phyloP scores from a whole-genome alignment of 176 grass and related monocot species.

The Otatea glauca region DNA sequence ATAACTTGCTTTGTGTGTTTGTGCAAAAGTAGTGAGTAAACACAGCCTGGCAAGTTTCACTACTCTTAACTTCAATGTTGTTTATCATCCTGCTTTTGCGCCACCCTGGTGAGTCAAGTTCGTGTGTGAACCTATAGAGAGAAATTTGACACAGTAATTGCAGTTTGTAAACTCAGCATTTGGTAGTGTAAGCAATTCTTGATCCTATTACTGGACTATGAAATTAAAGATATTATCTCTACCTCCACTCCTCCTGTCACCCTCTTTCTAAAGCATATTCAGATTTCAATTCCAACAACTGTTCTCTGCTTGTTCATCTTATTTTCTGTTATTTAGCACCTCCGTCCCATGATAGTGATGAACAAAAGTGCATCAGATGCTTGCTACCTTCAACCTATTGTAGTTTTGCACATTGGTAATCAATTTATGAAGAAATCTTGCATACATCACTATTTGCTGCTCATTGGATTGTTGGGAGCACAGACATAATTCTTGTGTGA shows the following conservation, averaged over 20 bases:
- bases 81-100: neutral
- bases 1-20: neutral
- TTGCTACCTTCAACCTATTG: neutral
- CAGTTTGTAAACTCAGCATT: neutral
- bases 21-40: neutral
- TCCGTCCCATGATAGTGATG: neutral
- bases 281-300: neutral
- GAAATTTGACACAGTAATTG: neutral
- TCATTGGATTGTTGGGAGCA: neutral
- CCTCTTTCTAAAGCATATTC: neutral
- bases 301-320: neutral
- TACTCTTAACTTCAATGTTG: neutral
- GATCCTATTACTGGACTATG: neutral
- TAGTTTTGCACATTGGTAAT: neutral
- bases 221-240: conserved; percentile 3
- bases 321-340: neutral
- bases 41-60: conserved; percentile 24
- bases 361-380: neutral
- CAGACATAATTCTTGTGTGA: neutral
- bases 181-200: neutral
- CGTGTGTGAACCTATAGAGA: neutral
- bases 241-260: neutral
- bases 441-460: neutral
- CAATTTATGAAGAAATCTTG: conserved; percentile 11
- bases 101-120: neutral